Base-by-base conservation (phyloP, 176 grass and related monocot genomes). In the Metroxylon sagu region DNA sequence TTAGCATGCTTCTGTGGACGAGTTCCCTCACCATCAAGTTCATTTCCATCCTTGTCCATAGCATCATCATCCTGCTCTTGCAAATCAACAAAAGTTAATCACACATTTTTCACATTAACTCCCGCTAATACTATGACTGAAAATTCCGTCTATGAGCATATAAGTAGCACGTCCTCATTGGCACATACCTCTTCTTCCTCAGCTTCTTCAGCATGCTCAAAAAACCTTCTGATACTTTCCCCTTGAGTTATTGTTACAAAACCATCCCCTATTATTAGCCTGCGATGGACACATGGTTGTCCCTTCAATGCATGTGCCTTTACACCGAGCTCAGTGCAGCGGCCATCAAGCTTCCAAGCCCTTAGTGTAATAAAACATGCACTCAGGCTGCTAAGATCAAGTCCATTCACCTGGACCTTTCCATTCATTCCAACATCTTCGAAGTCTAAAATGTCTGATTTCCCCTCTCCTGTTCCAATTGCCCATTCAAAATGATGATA, bases 401-500 rank as follows among this genome's bases (percentile, higher is more conserved):
- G 76, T 61, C 85, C 90, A 64, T 18, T 74, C 56, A 71, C 79
- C 52, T 80, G 77, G 50, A 84, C 85, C 67, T 73, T 79, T 49
- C 63, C 67, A 49, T 84, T 89, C 82, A 87, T 63, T 29, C 86
- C 86, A 70, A 95, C 85, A 83, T 90, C 69, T 74, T 89, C 77
- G 52, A 89, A 95, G 53, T 77, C 86, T 55, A 89, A 75, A 71
- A 95, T 72, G 75, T 95, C 86, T 0, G 70, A 79, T 74, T 89
- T 76, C 59, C 90, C 90, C 84, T 95, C 90, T 48, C 74, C 66
- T 49, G 90, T 95, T 18, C 90, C 90, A 52, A 95, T 65, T 76
- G 85, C 90, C 82, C 85, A 95, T 68, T 86, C 86, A 76, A 95
- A 95, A 71, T 87, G 90, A 29, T 95, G 74, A 75, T 95, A 95